Percentiles rank a stretch among this genome's conserved stretches.
Conservation (phyloP, 306 rosid genomes). For the Inga laurina region DNA sequence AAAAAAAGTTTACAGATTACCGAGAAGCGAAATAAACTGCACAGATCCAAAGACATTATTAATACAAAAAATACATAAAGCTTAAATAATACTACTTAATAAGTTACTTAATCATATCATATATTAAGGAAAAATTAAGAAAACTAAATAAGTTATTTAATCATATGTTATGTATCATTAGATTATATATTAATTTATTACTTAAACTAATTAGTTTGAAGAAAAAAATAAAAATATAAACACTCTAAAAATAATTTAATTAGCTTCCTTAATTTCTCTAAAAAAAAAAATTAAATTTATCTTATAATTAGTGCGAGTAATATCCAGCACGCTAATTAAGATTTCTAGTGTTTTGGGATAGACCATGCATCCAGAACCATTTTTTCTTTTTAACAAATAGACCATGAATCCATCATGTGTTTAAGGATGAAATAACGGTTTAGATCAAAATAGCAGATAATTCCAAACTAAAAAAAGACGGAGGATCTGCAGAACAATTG, state of each 20-base stretch:
- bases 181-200: too few species aligned
- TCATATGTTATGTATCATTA: too few species aligned
- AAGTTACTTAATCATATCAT: too few species aligned
- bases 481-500: neutral
- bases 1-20: neutral
- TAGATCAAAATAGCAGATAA: conserved; percentile 9
- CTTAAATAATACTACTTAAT: neutral
- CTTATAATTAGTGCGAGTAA: too few species aligned
- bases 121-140: too few species aligned
- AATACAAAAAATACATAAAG: neutral
- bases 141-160: too few species aligned
- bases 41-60: neutral
- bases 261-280: too few species aligned
- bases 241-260: too few species aligned
- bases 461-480: neutral
- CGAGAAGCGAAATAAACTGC: neutral
- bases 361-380: neutral
- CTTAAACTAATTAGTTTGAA: too few species aligned
- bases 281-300: too few species aligned
- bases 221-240: too few species aligned
- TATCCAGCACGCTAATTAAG: neutral
- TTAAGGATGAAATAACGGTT: neutral
- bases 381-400: neutral
- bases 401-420: neutral
- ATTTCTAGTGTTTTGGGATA: neutral